Conservation (phyloP, 2,329 filamentous ascomycete genomes). For the Penicillium psychrosexuale region DNA sequence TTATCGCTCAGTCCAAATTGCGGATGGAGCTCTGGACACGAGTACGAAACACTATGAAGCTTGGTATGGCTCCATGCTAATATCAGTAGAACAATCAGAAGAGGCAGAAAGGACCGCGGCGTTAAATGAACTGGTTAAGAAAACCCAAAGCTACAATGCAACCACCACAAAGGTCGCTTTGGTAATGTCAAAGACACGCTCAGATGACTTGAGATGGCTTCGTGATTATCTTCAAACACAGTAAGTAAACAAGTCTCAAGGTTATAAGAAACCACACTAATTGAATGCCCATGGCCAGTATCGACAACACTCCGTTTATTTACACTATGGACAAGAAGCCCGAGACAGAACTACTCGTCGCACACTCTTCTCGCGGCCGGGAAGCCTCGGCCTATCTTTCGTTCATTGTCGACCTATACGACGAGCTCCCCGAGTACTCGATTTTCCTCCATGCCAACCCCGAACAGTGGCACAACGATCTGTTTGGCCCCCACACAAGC, state of each 20-base stretch:
- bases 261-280: not conserved
- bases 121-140: not conserved
- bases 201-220: conserved; percentile 4
- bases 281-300: not conserved
- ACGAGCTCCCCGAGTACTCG: conserved; percentile 54
- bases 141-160: not conserved
- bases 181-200: conserved; percentile 2
- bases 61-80: not conserved
- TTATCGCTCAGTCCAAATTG: not conserved
- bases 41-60: not conserved
- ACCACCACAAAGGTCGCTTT: not conserved
- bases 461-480: conserved; percentile 29
- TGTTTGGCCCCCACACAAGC: conserved; percentile 21
- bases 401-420: conserved; percentile 62
- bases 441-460: conserved; percentile 54
- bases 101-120: not conserved
- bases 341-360: conserved; percentile 10
- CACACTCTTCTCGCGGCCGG: conserved; percentile 47
- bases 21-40: too few species aligned
- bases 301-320: conserved; percentile 17
- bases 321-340: conserved; percentile 20
- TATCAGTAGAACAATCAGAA: not conserved
- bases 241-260: not conserved
- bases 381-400: conserved; percentile 61
- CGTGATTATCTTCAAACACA: not conserved